Base-by-base conservation (phyloP, 2,329 filamentous ascomycete species). In the Arthroderma sp. region DNA sequence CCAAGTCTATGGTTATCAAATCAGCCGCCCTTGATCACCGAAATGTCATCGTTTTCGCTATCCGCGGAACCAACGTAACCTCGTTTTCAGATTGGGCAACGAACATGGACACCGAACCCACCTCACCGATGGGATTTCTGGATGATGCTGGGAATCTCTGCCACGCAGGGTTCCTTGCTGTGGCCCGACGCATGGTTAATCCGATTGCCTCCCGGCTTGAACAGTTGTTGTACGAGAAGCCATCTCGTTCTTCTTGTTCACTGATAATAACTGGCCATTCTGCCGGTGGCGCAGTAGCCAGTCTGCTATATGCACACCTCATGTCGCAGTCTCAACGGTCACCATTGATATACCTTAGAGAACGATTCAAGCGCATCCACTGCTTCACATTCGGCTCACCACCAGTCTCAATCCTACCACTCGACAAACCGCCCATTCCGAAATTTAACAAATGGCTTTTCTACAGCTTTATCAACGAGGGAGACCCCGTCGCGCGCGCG, bases 341-440 rank as follows among this genome's bases (percentile, higher is more conserved):
- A 5, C 82, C 89, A 56, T 75, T 94, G 37, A 84, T 74, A 48
- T 61, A 68, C 30, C 71, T 93, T 4, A 79, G 82, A 0, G 72
- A 71, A 1, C 80, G 72, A 61, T 91, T 94, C 66, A 82, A 80
- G 56, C 72, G 84, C 36, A 73, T 93, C 3, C 86, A 94, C 62
- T 94, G 86, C 63, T 69, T 93, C 36, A 88, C 82, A 0, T 93
- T 93, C 53, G 86, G 86, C n/a, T 74, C 84, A 0, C 86, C 86
- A 1, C 86, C 86, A 0, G 70, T 93, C 1, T 82, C 79, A 15
- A 69, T 87, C 0, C 68, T 83, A 1, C 83, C 86, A 0, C 64
- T 93, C 2, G 57, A 69, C 29, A 82, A 76, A 51, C 79, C 82
- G 0, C 54, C 70, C 4, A 61, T 61, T 1, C 58, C 61, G 0